phyloP scores from a whole-genome alignment of 305 asterid genomes.

The Petunia hybrid region DNA sequence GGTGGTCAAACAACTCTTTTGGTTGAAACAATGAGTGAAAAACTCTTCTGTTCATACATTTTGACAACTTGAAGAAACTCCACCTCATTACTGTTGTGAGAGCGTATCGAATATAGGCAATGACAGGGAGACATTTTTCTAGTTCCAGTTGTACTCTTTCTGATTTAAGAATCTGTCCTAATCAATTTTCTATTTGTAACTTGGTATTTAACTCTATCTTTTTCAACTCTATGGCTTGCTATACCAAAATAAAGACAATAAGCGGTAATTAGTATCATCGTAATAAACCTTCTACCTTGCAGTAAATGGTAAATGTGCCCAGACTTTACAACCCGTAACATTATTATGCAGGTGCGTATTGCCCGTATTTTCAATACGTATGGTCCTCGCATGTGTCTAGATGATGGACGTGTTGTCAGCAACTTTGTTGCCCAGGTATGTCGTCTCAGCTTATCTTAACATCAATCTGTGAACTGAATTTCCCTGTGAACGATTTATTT shows the following conservation, averaged over 20 bases:
- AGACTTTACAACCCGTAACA: neutral
- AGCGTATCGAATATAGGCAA: neutral
- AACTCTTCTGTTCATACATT: constrained; percentile 3
- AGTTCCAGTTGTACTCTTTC: constrained; percentile 7
- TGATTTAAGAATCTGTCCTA: constrained; percentile 19
- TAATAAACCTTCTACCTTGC: neutral
- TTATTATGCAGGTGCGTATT: constrained; percentile 73
- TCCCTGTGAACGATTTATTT: neutral
- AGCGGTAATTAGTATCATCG: constrained; percentile 23
- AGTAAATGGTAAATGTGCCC: neutral
- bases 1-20: constrained; percentile 10
- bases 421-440: constrained; percentile 95
- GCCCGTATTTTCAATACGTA: constrained; percentile 96
- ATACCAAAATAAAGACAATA: neutral
- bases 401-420: constrained; percentile 99
- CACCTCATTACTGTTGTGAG: neutral
- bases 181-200: neutral
- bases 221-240: neutral
- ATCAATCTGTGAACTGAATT: neutral
- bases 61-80: neutral
- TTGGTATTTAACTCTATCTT: neutral
- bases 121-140: neutral
- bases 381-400: constrained; percentile 98
- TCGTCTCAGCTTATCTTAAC: constrained; percentile 21
- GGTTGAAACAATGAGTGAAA: constrained; percentile 5